Conservation (phyloP, 2,329 filamentous ascomycete species). For the Mollisiaceae sp. region DNA sequence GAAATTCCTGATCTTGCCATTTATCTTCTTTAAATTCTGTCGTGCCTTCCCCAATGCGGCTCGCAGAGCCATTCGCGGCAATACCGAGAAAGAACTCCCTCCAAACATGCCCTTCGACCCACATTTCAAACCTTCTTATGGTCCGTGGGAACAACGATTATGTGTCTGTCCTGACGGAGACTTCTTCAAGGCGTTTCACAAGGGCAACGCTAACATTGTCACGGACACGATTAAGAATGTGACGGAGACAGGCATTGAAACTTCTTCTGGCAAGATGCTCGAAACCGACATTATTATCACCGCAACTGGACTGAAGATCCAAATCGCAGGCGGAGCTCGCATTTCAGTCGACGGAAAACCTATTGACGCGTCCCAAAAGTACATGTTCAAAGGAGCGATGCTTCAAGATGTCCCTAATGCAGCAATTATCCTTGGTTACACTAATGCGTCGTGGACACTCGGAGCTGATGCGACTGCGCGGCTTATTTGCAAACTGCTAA, state of each 20-base stretch:
- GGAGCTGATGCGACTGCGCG: slow-evolving; percentile 55
- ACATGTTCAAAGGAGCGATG: slow-evolving; percentile 69
- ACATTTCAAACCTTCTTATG: slow-evolving; percentile 69
- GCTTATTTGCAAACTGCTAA: slow-evolving; percentile 38
- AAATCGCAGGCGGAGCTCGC: slow-evolving; percentile 58
- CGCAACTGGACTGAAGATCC: slow-evolving; percentile 68
- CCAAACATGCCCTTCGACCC: slow-evolving; percentile 56
- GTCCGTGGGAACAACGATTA: slow-evolving; percentile 75
- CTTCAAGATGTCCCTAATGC: slow-evolving; percentile 70
- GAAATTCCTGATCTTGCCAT: slow-evolving; percentile 54
- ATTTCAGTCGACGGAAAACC: slow-evolving; percentile 59
- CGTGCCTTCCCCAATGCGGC: slow-evolving; percentile 57
- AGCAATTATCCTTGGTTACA: slow-evolving; percentile 66
- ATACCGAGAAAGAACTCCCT: slow-evolving; percentile 58
- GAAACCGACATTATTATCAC: slow-evolving; percentile 71
- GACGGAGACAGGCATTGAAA: slow-evolving; percentile 52
- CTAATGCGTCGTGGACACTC: slow-evolving; percentile 70
- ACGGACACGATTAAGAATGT: slow-evolving; percentile 59
- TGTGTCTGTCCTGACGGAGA: slow-evolving; percentile 67
- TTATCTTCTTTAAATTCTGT: slow-evolving; percentile 56
- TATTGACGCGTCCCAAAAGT: slow-evolving; percentile 55
- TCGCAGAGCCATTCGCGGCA: slow-evolving; percentile 51
- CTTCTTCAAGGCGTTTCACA: slow-evolving; percentile 57
- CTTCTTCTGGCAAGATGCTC: slow-evolving; percentile 43
- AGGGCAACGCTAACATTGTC: slow-evolving; percentile 52